Evolutionary conservation across 2,329 filamentous ascomycete species (phyloP).

Genomic region (Gaeumannomyces sp.): DNA sequence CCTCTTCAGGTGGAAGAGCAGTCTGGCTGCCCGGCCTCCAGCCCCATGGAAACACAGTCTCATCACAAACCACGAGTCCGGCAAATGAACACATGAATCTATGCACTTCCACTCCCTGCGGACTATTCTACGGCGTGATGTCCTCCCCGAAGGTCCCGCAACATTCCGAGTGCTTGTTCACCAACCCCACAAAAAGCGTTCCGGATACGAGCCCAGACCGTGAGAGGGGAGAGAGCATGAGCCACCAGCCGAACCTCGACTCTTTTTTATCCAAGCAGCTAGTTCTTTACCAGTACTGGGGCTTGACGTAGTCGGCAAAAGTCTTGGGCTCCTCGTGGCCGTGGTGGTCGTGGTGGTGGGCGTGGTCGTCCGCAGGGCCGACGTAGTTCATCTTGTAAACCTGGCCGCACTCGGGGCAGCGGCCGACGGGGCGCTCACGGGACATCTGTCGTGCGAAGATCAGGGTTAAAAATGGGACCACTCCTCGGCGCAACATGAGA

Average conservation of each 20-base stretch:
- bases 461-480: not conserved
- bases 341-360: conserved; percentile 41
- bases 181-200: not conserved
- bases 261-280: not conserved
- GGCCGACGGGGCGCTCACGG: conserved; percentile 84
- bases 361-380: conserved; percentile 72
- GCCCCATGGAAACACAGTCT: not conserved
- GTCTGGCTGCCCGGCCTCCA: not conserved
- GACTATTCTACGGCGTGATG: conserved; percentile 12
- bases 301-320: conserved; percentile 92
- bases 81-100: conserved; percentile 7
- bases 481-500: not conserved
- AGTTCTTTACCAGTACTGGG: conserved; percentile 72
- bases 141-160: not conserved
- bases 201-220: not conserved
- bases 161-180: not conserved
- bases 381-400: conserved; percentile 98
- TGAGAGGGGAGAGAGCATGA: not conserved
- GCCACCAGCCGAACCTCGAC: too few relatives aligned
- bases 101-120: conserved; percentile 10
- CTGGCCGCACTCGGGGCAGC: conserved; percentile 93
- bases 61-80: not conserved
- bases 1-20: not conserved
- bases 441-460: conserved; percentile 52
- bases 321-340: conserved; percentile 85